Evolutionary conservation across 805 yeast genomes (phyloP).

Genomic region (Barnettozyma sp.): DNA sequence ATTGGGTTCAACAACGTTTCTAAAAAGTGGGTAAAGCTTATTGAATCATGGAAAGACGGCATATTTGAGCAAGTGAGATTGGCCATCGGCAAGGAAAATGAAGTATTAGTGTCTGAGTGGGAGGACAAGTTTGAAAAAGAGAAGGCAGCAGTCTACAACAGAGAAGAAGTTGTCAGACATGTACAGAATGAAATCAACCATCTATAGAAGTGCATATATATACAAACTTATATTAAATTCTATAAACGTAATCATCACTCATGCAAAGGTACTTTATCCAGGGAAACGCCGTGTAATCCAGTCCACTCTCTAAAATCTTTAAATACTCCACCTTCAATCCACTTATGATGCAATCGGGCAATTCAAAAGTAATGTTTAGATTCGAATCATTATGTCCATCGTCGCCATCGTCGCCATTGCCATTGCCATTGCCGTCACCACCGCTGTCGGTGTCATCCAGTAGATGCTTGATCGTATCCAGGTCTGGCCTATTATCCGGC

Average conservation of each 20-base stretch:
- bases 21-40: slow-evolving; percentile 24
- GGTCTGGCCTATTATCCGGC: slow-evolving; percentile 16
- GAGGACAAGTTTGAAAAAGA: slow-evolving; percentile 16
- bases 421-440: slow-evolving; percentile 35
- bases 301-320: slow-evolving; percentile 51
- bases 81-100: slow-evolving; percentile 17
- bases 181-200: slow-evolving; percentile 2
- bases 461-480: slow-evolving; percentile 17
- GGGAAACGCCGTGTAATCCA: slow-evolving; percentile 65
- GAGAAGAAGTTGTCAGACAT: slow-evolving; percentile 5
- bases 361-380: slow-evolving; percentile 54
- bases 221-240: slow-evolving; percentile 15
- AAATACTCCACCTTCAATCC: slow-evolving; percentile 62
- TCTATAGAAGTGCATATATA: slow-evolving; percentile 19
- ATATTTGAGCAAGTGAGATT: slow-evolving; percentile 22
- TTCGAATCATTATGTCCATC: too few species aligned
- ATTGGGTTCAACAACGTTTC: slow-evolving; percentile 28
- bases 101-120: slow-evolving; percentile 19
- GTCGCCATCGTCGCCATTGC: too few species aligned
- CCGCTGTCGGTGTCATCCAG: slow-evolving; percentile 4
- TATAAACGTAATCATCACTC: slow-evolving; percentile 29
- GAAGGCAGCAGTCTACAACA: slow-evolving; percentile 4
- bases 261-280: slow-evolving; percentile 62
- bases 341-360: slow-evolving; percentile 58
- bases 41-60: slow-evolving; percentile 19